These are phyloP conservation scores for Colletotrichum lupini DNA, from an alignment of 2,329 filamentous ascomycete genomes.

Conservation along the genomic window DNA sequence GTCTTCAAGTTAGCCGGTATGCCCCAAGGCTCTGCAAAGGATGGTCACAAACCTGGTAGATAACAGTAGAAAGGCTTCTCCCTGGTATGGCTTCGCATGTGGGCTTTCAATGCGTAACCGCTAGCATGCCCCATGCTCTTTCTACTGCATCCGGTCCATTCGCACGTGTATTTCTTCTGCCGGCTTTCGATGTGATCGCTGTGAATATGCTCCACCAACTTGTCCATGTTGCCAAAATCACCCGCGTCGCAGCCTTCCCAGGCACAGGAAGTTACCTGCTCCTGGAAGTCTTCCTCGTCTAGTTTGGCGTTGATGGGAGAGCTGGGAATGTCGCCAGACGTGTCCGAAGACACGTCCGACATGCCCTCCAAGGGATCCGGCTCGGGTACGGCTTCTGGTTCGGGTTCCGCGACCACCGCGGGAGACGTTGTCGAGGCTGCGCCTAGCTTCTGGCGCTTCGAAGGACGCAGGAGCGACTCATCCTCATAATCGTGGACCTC, in stretches of 20 bases:
- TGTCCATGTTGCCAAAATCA: slow-evolving; percentile 84
- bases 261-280: slow-evolving; percentile 81
- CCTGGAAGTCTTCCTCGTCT: slow-evolving; percentile 80
- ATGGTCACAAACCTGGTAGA: slow-evolving; percentile 76
- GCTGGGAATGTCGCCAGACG: slow-evolving; percentile 84
- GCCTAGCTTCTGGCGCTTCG: slow-evolving; percentile 49
- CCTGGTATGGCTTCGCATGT: slow-evolving; percentile 97
- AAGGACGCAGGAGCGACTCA: slow-evolving; percentile 43
- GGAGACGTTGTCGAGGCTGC: slow-evolving; percentile 55
- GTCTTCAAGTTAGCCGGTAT: slow-evolving; percentile 37
- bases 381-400: slow-evolving; percentile 45
- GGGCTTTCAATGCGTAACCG: slow-evolving; percentile 94
- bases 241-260: slow-evolving; percentile 81
- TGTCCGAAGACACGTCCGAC: slow-evolving; percentile 89
- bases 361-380: slow-evolving; percentile 66
- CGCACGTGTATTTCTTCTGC: slow-evolving; percentile 98
- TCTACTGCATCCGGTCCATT: slow-evolving; percentile 90
- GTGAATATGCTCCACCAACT: slow-evolving; percentile 85
- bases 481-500: slow-evolving; percentile 40
- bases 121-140: slow-evolving; percentile 95
- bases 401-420: slow-evolving; percentile 47
- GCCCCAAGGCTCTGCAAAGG: neutral
- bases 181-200: slow-evolving; percentile 93
- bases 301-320: slow-evolving; percentile 74
- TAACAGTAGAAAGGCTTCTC: slow-evolving; percentile 99